Evolutionary conservation across 2,329 filamentous ascomycete species (phyloP), one percentile per base, ranked within the genome.

Genomic region (Trichoderma citrinoviride): DNA sequence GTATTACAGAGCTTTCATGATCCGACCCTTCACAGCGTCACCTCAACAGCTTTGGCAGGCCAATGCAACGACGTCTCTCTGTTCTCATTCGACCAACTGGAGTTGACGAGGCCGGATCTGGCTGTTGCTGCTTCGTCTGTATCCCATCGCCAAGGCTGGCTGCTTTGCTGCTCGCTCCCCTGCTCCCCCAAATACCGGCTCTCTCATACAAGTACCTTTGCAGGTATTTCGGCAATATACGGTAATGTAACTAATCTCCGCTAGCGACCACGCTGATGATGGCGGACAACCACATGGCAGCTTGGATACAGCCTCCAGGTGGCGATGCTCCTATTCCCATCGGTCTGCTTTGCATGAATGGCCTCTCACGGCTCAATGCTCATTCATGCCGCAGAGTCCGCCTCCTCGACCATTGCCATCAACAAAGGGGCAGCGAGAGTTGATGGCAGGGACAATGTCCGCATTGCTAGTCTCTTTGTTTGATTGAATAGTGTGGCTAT

Each of bases 1-100:
- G 37, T 12, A 5, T 14, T 3, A 47, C 23, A 47, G 44, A 27
- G 29, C 33, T 3, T 61, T 49, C 33, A 41, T 61, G 43, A 43
- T 21, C 37, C 37, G 33, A 52, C 53, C 58, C 58, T 61, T 61
- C 58, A n/a, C n/a, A 53, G 58, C 43, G 49, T 53, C 19, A 61
- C 58, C 43, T 61, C 25, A 23, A 37, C 33, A 37, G 33, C 58
- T 41, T 25, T 53, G 40, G 49, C 47, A 21, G 29, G 23, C n/a
- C 46, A 41, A 57, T 47, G 55, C 41, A 47, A 44, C 40, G 29
- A 8, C 54, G 40, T 17, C 23, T 27, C 17, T 55, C 40, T 55
- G 40, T n/a, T 23, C 25, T 47, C 55, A 37, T 33, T 21, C 10
- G 33, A 14, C 33, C 33, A 37, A 12, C 33, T 37, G 10, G 33